Base-by-base conservation (phyloP, 1,284 basidiomycete species). In the Boletellus sp. region DNA sequence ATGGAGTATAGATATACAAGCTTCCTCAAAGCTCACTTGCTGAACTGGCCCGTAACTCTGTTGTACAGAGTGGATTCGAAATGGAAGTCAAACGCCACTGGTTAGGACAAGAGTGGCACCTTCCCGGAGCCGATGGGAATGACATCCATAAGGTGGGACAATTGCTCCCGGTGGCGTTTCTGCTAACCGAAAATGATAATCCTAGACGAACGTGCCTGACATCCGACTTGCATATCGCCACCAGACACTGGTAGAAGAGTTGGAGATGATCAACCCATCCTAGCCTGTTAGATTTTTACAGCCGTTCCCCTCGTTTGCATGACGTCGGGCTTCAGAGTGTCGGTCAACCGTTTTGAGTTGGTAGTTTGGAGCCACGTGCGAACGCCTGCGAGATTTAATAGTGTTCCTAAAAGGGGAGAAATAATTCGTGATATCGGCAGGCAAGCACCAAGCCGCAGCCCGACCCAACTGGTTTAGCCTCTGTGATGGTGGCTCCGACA, bases 21-120 rank as follows among this genome's bases (percentile, higher is more conserved):
- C 74, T 97, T 45, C 91, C 92, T 0, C 89, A 91, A 65, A 86
- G 84, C 59, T 89, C 87, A 1, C 75, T 91, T 5, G 86, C 86
- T 43, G 96, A 99, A 73, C 81, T 99, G 24, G 96, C 97, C 18
- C 84, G 96, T 43, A 99, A 98, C 73, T 95, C 92, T 2, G 96
- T 98, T 33, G 77, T 93, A 49, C 97, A 99, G 69, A 94, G 91
- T 58, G 97, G 97, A 1, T 99, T 98, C 71, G 97, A 99, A 73
- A 98, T 98, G 93, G 91, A 97, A 70, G 73, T 98, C 64, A 99
- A 99, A 74, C 85, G 93, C 15, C 97, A 97, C 70, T 99, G 97
- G 96, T 76, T 97, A 4, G 93, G 94, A 0, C 79, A 88, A 56
- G 75, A 89, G 56, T 98, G 93, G 89, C 96, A 93, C 69, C 74